phyloP scores from a whole-genome alignment of 1,284 basidiomycete species.

The Bothia castanella region DNA sequence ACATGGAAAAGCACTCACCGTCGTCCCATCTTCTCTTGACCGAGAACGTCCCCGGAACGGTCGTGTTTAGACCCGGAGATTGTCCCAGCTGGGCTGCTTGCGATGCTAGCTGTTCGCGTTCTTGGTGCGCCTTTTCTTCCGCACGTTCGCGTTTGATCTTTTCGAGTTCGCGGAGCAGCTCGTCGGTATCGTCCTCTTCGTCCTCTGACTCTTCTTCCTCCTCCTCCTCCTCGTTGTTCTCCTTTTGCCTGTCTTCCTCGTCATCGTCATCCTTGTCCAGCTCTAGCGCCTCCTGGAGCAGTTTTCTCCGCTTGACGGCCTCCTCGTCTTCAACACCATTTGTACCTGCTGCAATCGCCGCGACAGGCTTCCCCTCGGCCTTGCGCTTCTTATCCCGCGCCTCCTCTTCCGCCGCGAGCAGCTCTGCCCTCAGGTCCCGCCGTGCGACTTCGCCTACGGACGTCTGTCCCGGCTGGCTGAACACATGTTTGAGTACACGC shows the following conservation, averaged over 20 bases:
- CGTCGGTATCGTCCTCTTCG: constrained; percentile 84
- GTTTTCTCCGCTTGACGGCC: constrained; percentile 68
- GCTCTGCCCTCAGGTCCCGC: constrained; percentile 77
- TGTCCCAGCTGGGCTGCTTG: constrained; percentile 75
- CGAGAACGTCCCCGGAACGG: constrained; percentile 78
- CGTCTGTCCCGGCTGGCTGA: constrained; percentile 81
- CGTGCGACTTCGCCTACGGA: constrained; percentile 70
- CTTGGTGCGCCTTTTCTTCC: constrained; percentile 83
- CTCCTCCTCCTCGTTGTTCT: constrained; percentile 36
- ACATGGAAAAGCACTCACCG: constrained; percentile 44
- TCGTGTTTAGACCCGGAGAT: constrained; percentile 62
- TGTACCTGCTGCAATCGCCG: constrained; percentile 31
- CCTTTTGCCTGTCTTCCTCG: constrained; percentile 44
- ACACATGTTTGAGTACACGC: background rate
- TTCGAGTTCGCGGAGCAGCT: constrained; percentile 87
- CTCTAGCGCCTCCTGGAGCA: constrained; percentile 79
- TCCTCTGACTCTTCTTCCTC: constrained; percentile 53
- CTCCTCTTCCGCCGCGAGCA: constrained; percentile 77
- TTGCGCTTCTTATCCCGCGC: constrained; percentile 87
- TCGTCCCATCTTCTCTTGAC: constrained; percentile 96
- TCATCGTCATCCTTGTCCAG: constrained; percentile 85
- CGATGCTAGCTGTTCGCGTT: constrained; percentile 68
- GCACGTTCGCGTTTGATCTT: constrained; percentile 94
- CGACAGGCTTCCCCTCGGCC: constrained; percentile 65
- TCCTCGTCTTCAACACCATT: constrained; percentile 53